These are phyloP conservation scores for Epichloe brachyelytri DNA, from an alignment of 2,329 filamentous ascomycete species.

Conservation along the genomic window DNA sequence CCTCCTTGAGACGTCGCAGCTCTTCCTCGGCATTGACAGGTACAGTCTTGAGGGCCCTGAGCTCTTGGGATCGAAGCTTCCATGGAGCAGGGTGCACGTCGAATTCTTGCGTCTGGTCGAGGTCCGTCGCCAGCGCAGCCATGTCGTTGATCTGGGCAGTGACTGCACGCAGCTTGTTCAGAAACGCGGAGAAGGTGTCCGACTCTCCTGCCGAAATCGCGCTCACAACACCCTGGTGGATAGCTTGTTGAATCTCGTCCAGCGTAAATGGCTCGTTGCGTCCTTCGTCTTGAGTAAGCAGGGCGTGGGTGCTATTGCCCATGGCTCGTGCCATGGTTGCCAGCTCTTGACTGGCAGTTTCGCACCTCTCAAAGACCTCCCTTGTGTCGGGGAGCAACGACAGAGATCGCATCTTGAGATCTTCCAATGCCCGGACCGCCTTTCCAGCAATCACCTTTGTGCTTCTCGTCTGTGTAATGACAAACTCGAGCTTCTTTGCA, in stretches of 20 bases:
- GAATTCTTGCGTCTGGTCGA: constrained; percentile 66
- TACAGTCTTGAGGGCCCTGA: constrained; percentile 69
- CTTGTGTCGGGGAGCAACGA: constrained; percentile 56
- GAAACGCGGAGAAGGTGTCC: constrained; percentile 58
- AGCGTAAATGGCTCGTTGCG: constrained; percentile 55
- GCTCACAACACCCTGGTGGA: constrained; percentile 38
- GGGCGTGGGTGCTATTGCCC: constrained; percentile 50
- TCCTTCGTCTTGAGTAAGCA: constrained; percentile 57
- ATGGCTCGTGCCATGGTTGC: constrained; percentile 53
- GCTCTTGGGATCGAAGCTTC: constrained; percentile 66
- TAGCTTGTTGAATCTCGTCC: constrained; percentile 49
- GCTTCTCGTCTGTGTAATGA: constrained; percentile 65
- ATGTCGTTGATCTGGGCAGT: constrained; percentile 56
- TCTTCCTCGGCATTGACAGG: constrained; percentile 78
- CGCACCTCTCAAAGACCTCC: constrained; percentile 57
- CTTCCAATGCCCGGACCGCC: constrained; percentile 61
- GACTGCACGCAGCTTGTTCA: constrained; percentile 52
- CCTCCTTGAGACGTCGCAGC: constrained; percentile 64
- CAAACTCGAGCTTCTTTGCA: constrained; percentile 53
- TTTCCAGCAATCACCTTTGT: constrained; percentile 76
- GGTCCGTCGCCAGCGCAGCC: constrained; percentile 53
- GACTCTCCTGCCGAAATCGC: constrained; percentile 45
- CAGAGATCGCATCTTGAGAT: constrained; percentile 63
- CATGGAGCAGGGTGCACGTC: constrained; percentile 67
- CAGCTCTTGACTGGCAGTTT: constrained; percentile 50